Evolutionary conservation across 345 rosid species (phyloP).

Genomic region (Anacardium occidentale): DNA sequence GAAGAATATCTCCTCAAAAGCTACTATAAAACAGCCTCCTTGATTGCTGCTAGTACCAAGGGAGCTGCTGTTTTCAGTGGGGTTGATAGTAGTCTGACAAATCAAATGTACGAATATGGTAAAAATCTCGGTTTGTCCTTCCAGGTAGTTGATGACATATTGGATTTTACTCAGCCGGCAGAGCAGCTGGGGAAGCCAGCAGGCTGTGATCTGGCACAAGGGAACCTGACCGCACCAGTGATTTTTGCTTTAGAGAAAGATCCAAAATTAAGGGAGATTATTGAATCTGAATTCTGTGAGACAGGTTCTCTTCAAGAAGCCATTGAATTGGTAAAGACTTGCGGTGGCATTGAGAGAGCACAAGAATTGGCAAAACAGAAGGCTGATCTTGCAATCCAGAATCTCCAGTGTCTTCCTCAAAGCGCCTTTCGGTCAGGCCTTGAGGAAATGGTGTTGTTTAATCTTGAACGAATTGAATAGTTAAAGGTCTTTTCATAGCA

Average conservation of each 20-base stretch:
- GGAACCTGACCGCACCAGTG: constrained; percentile 91
- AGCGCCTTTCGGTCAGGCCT: constrained; percentile 58
- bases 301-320: constrained; percentile 80
- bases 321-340: constrained; percentile 52
- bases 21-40: constrained; percentile 91
- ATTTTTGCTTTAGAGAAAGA: constrained; percentile 77
- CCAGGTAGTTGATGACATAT: constrained; percentile 87
- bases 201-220: constrained; percentile 77
- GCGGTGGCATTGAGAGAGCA: constrained; percentile 79
- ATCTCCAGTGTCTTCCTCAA: constrained; percentile 63
- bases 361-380: constrained; percentile 73
- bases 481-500: background rate
- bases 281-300: constrained; percentile 88
- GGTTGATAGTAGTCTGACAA: constrained; percentile 45
- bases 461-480: constrained; percentile 86
- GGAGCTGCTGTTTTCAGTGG: constrained; percentile 89
- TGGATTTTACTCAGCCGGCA: constrained; percentile 89
- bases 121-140: constrained; percentile 92
- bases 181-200: constrained; percentile 96
- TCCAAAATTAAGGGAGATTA: constrained; percentile 75
- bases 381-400: constrained; percentile 75
- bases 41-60: constrained; percentile 90
- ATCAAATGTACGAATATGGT: constrained; percentile 77
- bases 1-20: constrained; percentile 89
- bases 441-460: constrained; percentile 79